Conservation (phyloP, 768 basidiomycete genomes). For the Suillus plorans region DNA sequence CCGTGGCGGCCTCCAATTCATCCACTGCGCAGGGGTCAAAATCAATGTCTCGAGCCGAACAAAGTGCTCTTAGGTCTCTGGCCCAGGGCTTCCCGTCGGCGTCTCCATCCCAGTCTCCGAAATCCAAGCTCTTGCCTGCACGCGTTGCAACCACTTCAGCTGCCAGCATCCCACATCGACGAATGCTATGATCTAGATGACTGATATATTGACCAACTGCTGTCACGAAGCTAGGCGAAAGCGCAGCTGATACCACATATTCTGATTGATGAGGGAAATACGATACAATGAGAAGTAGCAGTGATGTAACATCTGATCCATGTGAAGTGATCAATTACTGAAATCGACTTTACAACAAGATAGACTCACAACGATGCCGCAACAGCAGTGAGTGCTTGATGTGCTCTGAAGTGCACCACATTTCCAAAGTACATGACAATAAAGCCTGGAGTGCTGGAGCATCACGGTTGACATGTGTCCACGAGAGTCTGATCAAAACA, state of each 20-base stretch:
- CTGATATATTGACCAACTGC: slow-evolving; percentile 74
- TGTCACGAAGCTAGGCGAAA: slow-evolving; percentile 61
- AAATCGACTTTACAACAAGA: background rate
- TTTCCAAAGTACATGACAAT: slow-evolving; percentile 48
- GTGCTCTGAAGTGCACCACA: slow-evolving; percentile 78
- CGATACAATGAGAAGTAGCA: slow-evolving; percentile 65
- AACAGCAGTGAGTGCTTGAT: slow-evolving; percentile 77
- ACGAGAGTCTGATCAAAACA: background rate
- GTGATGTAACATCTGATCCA: slow-evolving; percentile 63
- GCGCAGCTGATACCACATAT: slow-evolving; percentile 44
- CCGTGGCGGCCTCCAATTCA: slow-evolving; percentile 7
- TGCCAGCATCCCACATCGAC: slow-evolving; percentile 89
- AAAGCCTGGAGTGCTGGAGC: slow-evolving; percentile 43
- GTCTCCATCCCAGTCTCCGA: slow-evolving; percentile 83
- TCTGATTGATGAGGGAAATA: slow-evolving; percentile 56
- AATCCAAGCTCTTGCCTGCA: slow-evolving; percentile 66
- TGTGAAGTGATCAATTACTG: background rate
- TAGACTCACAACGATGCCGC: slow-evolving; percentile 68
- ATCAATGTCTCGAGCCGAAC: slow-evolving; percentile 52
- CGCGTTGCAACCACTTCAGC: slow-evolving; percentile 76
- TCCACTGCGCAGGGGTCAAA: slow-evolving; percentile 31
- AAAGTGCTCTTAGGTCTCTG: slow-evolving; percentile 54
- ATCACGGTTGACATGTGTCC: slow-evolving; percentile 11
- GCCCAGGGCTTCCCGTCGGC: slow-evolving; percentile 67
- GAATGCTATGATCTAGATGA: slow-evolving; percentile 72